Percentiles rank a stretch among this genome's conserved stretches.
Evolutionary conservation across 2,329 filamentous ascomycete species (phyloP).

Genomic region (Epichloe elymi): DNA sequence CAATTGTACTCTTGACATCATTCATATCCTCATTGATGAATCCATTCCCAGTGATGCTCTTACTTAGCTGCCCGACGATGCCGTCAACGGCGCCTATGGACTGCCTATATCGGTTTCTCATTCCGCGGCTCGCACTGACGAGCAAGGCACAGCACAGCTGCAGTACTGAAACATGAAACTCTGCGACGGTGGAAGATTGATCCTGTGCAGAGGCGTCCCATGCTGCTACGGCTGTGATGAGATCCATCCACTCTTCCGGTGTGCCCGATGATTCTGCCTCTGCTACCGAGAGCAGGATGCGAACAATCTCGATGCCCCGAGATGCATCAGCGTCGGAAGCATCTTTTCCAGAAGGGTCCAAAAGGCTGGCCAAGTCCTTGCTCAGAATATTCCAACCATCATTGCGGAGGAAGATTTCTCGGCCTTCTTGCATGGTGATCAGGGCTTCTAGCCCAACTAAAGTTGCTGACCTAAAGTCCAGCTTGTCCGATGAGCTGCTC

Average conservation of each 20-base stretch:
- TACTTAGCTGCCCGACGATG: conserved; percentile 29
- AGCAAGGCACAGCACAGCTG: conserved; percentile 44
- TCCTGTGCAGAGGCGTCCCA: conserved; percentile 27
- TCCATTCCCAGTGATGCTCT: conserved; percentile 12
- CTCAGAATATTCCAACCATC: conserved; percentile 40
- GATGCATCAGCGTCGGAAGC: conserved; percentile 19
- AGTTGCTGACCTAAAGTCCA: conserved; percentile 44
- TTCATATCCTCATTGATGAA: conserved; percentile 29
- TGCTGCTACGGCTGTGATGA: conserved; percentile 37
- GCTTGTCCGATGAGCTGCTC: conserved; percentile 15
- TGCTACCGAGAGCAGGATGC: conserved; percentile 38
- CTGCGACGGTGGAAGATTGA: conserved; percentile 20
- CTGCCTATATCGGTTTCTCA: conserved; percentile 36
- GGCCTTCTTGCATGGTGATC: conserved; percentile 32
- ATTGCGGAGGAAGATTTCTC: conserved; percentile 33
- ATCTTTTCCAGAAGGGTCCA: conserved; percentile 17
- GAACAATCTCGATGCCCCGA: conserved; percentile 42
- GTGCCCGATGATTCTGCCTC: conserved; percentile 32
- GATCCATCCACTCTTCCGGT: conserved; percentile 43
- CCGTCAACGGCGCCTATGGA: conserved; percentile 38
- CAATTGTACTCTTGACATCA: conserved; percentile 27
- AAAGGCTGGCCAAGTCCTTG: conserved; percentile 33
- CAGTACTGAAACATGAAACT: conserved; percentile 39
- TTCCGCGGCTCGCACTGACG: conserved; percentile 28
- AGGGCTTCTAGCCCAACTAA: conserved; percentile 48